phyloP scores from a whole-genome alignment of 768 basidiomycete species.

The Lactarius sanguifluus region DNA sequence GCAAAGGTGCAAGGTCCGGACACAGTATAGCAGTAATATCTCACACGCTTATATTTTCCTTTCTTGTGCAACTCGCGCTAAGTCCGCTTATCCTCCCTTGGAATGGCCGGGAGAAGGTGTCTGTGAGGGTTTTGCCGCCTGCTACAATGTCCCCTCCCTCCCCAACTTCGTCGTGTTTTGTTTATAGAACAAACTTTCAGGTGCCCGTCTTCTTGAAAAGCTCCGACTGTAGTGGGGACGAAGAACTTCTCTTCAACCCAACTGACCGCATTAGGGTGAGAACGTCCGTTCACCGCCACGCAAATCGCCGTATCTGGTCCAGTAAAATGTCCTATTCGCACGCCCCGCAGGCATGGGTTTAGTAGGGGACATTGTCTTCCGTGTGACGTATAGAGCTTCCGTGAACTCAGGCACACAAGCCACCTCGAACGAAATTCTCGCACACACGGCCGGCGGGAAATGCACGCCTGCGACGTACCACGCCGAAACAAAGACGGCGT shows the following conservation, averaged over 20 bases:
- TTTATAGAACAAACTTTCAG: constrained; percentile 4
- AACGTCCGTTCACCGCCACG: constrained; percentile 7
- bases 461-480: constrained; percentile 1
- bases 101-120: not conserved
- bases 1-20: too few relatives aligned
- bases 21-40: not conserved
- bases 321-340: constrained; percentile 4
- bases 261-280: not conserved
- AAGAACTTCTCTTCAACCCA: not conserved
- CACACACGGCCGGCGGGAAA: not conserved
- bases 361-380: not conserved
- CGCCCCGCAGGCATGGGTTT: not conserved
- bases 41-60: constrained; percentile 9
- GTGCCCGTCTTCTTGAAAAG: not conserved
- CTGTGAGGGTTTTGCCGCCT: not conserved
- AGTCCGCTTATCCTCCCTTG: constrained; percentile 19
- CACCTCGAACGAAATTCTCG: constrained; percentile 5
- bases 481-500: constrained; percentile 23
- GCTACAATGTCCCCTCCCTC: not conserved
- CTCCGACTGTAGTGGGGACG: not conserved
- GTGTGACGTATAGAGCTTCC: constrained; percentile 20
- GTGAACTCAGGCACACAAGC: not conserved
- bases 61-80: constrained; percentile 21
- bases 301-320: constrained; percentile 9
- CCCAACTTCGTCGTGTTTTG: not conserved